phyloP scores from a whole-genome alignment of 768 basidiomycete species.

The Fomitopsis pulvina region DNA sequence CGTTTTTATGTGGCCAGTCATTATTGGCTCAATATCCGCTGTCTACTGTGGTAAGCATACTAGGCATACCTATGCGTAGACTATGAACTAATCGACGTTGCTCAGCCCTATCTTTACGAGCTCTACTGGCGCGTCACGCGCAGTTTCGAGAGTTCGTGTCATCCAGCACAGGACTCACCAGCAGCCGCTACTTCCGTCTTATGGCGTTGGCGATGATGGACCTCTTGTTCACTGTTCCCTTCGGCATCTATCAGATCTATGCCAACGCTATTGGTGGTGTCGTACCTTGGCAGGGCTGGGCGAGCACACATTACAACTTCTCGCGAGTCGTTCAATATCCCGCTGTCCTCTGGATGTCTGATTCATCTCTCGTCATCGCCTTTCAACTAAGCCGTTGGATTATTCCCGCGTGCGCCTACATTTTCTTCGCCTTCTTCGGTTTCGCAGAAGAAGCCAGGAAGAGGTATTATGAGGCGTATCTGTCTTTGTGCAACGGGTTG shows the following conservation, averaged over 20 bases:
- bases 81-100: neutral
- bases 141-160: slow-evolving; percentile 40
- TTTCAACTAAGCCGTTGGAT: slow-evolving; percentile 39
- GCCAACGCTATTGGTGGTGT: slow-evolving; percentile 22
- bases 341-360: slow-evolving; percentile 29
- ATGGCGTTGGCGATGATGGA: slow-evolving; percentile 43
- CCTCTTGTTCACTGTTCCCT: slow-evolving; percentile 31
- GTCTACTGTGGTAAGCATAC: slow-evolving; percentile 31
- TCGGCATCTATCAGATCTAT: slow-evolving; percentile 32
- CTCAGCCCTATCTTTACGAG: slow-evolving; percentile 29
- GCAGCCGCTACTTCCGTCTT: slow-evolving; percentile 49
- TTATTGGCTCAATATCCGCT: slow-evolving; percentile 21
- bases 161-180: slow-evolving; percentile 15
- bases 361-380: slow-evolving; percentile 3
- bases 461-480: slow-evolving; percentile 22
- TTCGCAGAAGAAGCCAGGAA: slow-evolving; percentile 39
- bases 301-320: slow-evolving; percentile 42
- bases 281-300: slow-evolving; percentile 45
- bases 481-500: neutral
- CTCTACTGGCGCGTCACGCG: slow-evolving; percentile 41
- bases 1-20: slow-evolving; percentile 18
- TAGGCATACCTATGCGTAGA: neutral
- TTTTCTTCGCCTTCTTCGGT: slow-evolving; percentile 45
- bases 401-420: slow-evolving; percentile 23
- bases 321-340: slow-evolving; percentile 35